phyloP scores from a whole-genome alignment of 768 basidiomycete species.

The Crassisporium funariophilum region DNA sequence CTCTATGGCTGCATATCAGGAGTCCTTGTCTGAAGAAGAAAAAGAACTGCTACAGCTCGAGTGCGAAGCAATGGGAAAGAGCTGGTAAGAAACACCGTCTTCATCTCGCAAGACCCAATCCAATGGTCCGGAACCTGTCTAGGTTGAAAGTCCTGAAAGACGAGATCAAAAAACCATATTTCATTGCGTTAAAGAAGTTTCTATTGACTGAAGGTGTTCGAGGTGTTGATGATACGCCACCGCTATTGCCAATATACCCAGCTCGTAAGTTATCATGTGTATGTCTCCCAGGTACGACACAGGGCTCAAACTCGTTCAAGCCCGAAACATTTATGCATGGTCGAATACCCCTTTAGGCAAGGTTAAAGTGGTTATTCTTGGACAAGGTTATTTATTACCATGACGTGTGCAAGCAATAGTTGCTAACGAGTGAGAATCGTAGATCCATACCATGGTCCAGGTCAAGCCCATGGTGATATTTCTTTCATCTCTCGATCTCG shows the following conservation, averaged over 20 bases:
- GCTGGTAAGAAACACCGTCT: conserved; percentile 53
- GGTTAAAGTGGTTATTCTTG: conserved; percentile 87
- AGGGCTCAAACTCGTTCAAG: conserved; percentile 33
- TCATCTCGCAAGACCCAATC: background rate
- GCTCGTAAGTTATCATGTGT: conserved; percentile 54
- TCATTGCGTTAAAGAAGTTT: conserved; percentile 69
- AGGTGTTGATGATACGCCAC: conserved; percentile 48
- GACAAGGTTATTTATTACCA: conserved; percentile 49
- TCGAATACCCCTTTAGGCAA: conserved; percentile 83
- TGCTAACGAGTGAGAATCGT: background rate
- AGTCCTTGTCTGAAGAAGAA: conserved; percentile 59
- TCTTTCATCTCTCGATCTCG: conserved; percentile 1
- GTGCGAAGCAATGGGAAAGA: conserved; percentile 71
- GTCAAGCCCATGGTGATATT: conserved; percentile 81
- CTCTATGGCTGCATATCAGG: conserved; percentile 54
- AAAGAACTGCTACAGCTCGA: conserved; percentile 64
- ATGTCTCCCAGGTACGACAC: conserved; percentile 1
- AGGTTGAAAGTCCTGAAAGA: conserved; percentile 78
- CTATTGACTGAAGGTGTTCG: conserved; percentile 66
- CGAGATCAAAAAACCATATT: conserved; percentile 79
- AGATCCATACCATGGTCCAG: conserved; percentile 81
- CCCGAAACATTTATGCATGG: conserved; percentile 89
- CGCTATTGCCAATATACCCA: conserved; percentile 70
- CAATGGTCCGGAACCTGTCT: conserved; percentile 1
- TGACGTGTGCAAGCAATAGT: background rate